Percentiles rank a stretch among this genome's conserved stretches.
Conservation (phyloP, 352 stramenopile genomes). For the Pythium myriotylum region DNA sequence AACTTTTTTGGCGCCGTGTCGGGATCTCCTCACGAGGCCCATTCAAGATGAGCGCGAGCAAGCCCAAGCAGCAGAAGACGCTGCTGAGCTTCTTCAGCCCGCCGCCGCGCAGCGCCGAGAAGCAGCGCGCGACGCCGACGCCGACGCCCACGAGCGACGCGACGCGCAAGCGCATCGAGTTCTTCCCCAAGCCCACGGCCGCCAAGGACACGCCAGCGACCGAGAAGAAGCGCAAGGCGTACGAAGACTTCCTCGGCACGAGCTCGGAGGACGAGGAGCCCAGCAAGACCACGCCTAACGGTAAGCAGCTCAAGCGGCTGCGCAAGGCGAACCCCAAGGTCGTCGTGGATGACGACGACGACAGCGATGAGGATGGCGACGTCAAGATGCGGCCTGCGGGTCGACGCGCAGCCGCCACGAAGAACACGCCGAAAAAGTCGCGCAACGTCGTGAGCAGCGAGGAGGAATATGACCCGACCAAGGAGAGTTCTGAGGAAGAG, state of each 20-base stretch:
- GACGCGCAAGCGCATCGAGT: slow-evolving; percentile 71
- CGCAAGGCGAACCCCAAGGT: slow-evolving; percentile 42
- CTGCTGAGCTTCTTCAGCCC: slow-evolving; percentile 88
- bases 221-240: slow-evolving; percentile 53
- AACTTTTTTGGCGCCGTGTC: slow-evolving; percentile 14
- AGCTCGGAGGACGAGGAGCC: slow-evolving; percentile 63
- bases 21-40: background rate
- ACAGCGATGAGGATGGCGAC: slow-evolving; percentile 73
- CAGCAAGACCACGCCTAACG: slow-evolving; percentile 37
- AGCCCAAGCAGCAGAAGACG: slow-evolving; percentile 71
- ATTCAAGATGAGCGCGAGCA: slow-evolving; percentile 29
- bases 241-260: slow-evolving; percentile 75
- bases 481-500: slow-evolving; percentile 25
- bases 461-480: slow-evolving; percentile 40
- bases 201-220: background rate
- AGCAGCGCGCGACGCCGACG: slow-evolving; percentile 1
- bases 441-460: slow-evolving; percentile 48
- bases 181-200: slow-evolving; percentile 53
- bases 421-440: slow-evolving; percentile 12
- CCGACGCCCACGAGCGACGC: slow-evolving; percentile 12
- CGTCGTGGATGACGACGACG: slow-evolving; percentile 80
- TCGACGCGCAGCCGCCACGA: slow-evolving; percentile 3
- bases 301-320: slow-evolving; percentile 24
- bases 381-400: slow-evolving; percentile 41
- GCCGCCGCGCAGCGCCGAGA: slow-evolving; percentile 31